Evolutionary conservation across 352 stramenopile species (phyloP), one percentile per base, ranked within the genome.

Genomic region (Phytophthora multivora): DNA sequence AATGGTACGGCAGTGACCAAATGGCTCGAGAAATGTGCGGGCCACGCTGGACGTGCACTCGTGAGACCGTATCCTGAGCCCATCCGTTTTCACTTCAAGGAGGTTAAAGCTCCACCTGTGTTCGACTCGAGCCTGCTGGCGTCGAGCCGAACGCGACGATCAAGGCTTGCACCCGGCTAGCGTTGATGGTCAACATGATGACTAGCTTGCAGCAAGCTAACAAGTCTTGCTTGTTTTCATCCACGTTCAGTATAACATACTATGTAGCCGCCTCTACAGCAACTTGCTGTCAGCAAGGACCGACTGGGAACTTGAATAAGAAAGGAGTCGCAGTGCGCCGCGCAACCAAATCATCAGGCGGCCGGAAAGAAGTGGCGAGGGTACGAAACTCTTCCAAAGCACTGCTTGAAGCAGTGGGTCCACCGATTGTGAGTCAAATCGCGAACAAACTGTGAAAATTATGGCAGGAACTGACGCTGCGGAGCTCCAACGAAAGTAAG

Each of bases 361-460:
- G 15, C 28, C 31, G 59, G 57, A 59, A 48, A 66, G 49, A 60
- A 51, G 26, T n/a, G 39, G 36, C 46, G 33, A 59, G 23, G 16
- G 38, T 25, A 60, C 40, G 41, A 60, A 53, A 42, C 45, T 40
- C 30, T 33, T 33, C 28, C 28, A 25, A 35, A 42, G 58, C 35
- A 13, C 25, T 12, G 42, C 13, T 25, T 15, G 25, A 39, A 45
- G 52, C 39, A 62, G 12, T 62, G 48, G 48, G 42, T 15, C 8
- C 16, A 26, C 48, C 35, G 59, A 67, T 63, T 62, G 59, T 62
- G 51, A 67, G 23, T 7, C 28, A 33, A 33, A 33, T 33, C 28
- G 28, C 8, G 9, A 33, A 4, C 28, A 33, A 13, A 33, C 21
- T 4, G 2, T 4, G 21, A 2, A 23, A 23, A 23, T 23, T 23